Evolutionary conservation across 768 basidiomycete genomes (phyloP).

Genomic region (Rhodosporidiobolus sp.): DNA sequence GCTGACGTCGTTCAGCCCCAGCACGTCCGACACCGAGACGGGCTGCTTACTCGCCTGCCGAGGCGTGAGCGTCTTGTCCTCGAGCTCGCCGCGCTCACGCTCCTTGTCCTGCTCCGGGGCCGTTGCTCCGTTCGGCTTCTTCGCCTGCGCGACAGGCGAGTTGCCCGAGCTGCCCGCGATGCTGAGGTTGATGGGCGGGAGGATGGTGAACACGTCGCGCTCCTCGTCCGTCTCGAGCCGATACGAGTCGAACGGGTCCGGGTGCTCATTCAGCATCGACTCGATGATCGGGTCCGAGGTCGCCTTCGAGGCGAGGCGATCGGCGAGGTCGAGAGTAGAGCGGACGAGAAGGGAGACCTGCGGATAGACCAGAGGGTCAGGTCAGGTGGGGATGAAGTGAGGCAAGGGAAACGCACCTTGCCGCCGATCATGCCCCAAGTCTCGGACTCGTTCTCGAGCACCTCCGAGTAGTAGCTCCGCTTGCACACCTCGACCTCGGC

Average conservation of each 20-base stretch:
- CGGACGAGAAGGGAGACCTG: slow-evolving; percentile 35
- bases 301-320: slow-evolving; percentile 38
- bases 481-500: slow-evolving; percentile 40
- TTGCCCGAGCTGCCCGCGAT: neutral
- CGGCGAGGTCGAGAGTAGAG: slow-evolving; percentile 38
- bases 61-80: neutral
- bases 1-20: slow-evolving; percentile 10
- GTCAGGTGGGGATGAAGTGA: neutral
- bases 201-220: slow-evolving; percentile 35
- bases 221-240: slow-evolving; percentile 33
- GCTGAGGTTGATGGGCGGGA: slow-evolving; percentile 37
- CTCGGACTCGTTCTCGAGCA: slow-evolving; percentile 32
- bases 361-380: neutral
- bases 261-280: slow-evolving; percentile 37
- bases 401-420: slow-evolving; percentile 20
- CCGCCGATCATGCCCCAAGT: slow-evolving; percentile 35
- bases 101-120: neutral
- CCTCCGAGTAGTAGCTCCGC: slow-evolving; percentile 34
- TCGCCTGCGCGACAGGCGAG: neutral
- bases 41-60: slow-evolving; percentile 4
- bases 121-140: neutral
- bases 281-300: slow-evolving; percentile 39
- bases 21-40: slow-evolving; percentile 19
- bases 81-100: neutral
- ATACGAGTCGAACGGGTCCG: slow-evolving; percentile 39